A percentile compares a stretch with the other conserved stretches of the same genome.
Conservation (phyloP, 2,329 filamentous ascomycete genomes). For the Nemania sp. region DNA sequence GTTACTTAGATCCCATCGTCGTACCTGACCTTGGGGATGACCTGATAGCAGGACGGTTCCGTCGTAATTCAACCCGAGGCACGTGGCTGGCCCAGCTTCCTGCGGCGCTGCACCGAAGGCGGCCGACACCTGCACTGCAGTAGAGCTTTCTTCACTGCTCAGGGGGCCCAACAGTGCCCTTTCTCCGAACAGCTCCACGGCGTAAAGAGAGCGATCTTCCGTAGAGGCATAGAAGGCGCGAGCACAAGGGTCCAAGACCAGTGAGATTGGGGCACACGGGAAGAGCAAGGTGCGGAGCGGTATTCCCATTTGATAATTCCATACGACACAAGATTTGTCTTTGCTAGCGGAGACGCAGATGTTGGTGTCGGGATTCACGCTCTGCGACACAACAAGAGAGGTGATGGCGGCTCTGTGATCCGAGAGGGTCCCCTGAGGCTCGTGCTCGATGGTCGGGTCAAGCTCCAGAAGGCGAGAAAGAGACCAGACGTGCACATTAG, state of each 20-base stretch:
- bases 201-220: slow-evolving; percentile 78
- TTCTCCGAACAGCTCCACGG: slow-evolving; percentile 71
- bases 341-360: slow-evolving; percentile 82
- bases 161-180: slow-evolving; percentile 59
- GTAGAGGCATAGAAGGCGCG: slow-evolving; percentile 81
- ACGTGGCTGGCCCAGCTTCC: slow-evolving; percentile 68
- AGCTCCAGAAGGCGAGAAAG: slow-evolving; percentile 72
- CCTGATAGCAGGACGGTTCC: slow-evolving; percentile 80
- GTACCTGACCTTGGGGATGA: slow-evolving; percentile 77
- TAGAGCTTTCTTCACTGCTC: slow-evolving; percentile 58
- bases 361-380: slow-evolving; percentile 69
- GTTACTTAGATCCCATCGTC: slow-evolving; percentile 79
- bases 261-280: slow-evolving; percentile 70
- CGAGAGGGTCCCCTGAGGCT: slow-evolving; percentile 77
- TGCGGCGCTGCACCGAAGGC: slow-evolving; percentile 62
- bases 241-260: slow-evolving; percentile 80
- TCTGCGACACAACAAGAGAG: slow-evolving; percentile 65
- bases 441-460: slow-evolving; percentile 57
- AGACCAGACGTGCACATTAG: slow-evolving; percentile 92
- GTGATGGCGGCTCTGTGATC: slow-evolving; percentile 78
- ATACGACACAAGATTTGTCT: slow-evolving; percentile 88
- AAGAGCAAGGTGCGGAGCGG: slow-evolving; percentile 82
- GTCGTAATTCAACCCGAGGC: slow-evolving; percentile 78
- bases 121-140: slow-evolving; percentile 58
- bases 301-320: slow-evolving; percentile 84